Base-by-base conservation (phyloP, 2,329 filamentous ascomycete genomes). In the Metarhizium humberi region DNA sequence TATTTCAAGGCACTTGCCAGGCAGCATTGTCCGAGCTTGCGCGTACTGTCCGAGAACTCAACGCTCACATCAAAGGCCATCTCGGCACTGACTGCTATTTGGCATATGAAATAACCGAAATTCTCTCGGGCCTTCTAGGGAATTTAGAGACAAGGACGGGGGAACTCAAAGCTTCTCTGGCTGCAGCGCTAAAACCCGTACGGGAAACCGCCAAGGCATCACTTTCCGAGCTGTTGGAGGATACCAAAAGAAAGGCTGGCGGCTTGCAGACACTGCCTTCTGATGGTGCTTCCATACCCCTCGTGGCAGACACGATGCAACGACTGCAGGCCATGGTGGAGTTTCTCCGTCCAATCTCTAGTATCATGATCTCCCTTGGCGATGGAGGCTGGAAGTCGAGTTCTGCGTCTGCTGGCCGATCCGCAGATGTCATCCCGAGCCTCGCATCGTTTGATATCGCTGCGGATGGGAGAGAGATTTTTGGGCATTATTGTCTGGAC, bases 101-200 rank as follows among this genome's bases (percentile, higher is more conserved):
- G 51, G 91, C 91, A 7, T 99, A 95, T 68, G 94, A 99, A 67
- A 89, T 97, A 36, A 89, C 95, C 36, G 92, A 96, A 64, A 89
- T 96, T 57, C 84, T 97, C 50, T 88, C 90, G 0, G 81, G 80
- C 13, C 78, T 96, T 50, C 91, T 90, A 2, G 86, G 85, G 55
- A 85, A 87, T 43, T 75, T 99, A 4, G 92, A 96, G 59, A 80
- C 82, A 4, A 85, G 87, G 58, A 95, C 91, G 0, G 90, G 90
- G 2, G 90, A 96, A 64, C 78, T 96, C 56, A 96, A 96, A 67
- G 77, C 82, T 34, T 81, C 90, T 6, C 82, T 99, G 52, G 86
- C 89, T 5, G 90, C 95, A 54, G 89, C 90, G 8, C 75, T 97
- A 14, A 91, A 94, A 63, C 94, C 94, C 1, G 82, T 97, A 11